Percentiles rank a stretch among this genome's conserved stretches.
These are phyloP conservation scores for Pythium biforme DNA, from an alignment of 352 stramenopile species.

Conservation along the genomic window DNA sequence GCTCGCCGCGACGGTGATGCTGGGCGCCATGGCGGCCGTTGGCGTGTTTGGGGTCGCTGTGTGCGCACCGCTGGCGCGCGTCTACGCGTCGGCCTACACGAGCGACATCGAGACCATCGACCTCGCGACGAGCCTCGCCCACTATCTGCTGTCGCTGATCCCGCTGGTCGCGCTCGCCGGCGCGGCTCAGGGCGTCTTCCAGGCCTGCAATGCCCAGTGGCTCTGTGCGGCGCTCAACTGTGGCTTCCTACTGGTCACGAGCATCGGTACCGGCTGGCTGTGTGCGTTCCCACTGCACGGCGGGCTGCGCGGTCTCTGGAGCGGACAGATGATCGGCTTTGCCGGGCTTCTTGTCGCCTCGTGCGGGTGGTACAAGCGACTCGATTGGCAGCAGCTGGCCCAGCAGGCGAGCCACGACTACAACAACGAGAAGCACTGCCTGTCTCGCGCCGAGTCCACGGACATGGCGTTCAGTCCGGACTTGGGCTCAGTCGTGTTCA, in stretches of 20 bases:
- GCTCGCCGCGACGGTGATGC: slow-evolving; percentile 21
- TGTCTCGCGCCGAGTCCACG: background rate
- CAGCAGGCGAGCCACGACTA: background rate
- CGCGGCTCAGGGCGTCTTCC: slow-evolving; percentile 46
- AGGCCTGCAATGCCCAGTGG: slow-evolving; percentile 49
- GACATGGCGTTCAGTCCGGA: slow-evolving; percentile 1
- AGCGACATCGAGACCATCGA: slow-evolving; percentile 31
- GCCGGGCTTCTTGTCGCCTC: slow-evolving; percentile 40
- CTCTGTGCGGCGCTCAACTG: slow-evolving; percentile 59
- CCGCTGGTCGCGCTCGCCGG: slow-evolving; percentile 38
- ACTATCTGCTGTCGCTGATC: slow-evolving; percentile 39
- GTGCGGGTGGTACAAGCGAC: slow-evolving; percentile 42
- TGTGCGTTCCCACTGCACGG: slow-evolving; percentile 43
- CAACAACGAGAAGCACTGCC: background rate
- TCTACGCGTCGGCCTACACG: slow-evolving; percentile 45
- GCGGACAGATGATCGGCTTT: slow-evolving; percentile 49
- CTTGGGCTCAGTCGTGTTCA: slow-evolving; percentile 17
- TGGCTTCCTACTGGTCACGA: slow-evolving; percentile 44
- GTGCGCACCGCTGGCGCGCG: slow-evolving; percentile 29
- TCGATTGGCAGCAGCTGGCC: slow-evolving; percentile 41
- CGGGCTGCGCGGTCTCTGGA: slow-evolving; percentile 59
- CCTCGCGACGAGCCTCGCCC: slow-evolving; percentile 32
- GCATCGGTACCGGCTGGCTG: slow-evolving; percentile 40
- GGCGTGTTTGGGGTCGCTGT: slow-evolving; percentile 31
- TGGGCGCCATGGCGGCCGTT: slow-evolving; percentile 33